Percentiles rank a stretch among this genome's conserved stretches.
phyloP scores from a whole-genome alignment of 2,329 filamentous ascomycete genomes.

The Ophiognomonia clavigignenti-juglandacearum region DNA sequence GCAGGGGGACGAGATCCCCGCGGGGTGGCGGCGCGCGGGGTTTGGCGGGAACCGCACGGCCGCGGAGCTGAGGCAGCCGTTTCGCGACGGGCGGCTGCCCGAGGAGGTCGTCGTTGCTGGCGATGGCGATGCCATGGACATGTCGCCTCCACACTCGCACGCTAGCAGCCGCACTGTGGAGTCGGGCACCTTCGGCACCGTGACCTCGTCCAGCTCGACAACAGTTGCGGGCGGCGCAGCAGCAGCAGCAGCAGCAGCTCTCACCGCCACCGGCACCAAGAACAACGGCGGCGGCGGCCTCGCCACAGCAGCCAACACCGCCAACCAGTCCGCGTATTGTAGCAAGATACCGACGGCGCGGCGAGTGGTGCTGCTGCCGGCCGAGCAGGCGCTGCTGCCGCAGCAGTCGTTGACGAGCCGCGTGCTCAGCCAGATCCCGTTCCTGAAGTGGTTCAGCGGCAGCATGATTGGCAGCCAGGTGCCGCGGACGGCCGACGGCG shows the following conservation, averaged over 20 bases:
- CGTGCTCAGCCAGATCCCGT: constrained; percentile 59
- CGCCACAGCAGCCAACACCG: constrained; percentile 16
- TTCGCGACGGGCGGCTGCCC: constrained; percentile 29
- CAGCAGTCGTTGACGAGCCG: constrained; percentile 62
- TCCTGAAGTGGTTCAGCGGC: constrained; percentile 67
- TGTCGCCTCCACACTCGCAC: constrained; percentile 38
- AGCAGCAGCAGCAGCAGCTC: too few species aligned
- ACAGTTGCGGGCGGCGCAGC: too few species aligned
- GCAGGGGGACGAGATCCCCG: constrained; percentile 19
- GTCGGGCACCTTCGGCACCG: constrained; percentile 45
- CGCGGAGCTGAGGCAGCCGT: constrained; percentile 27
- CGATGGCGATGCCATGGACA: constrained; percentile 33
- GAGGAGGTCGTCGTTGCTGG: constrained; percentile 12
- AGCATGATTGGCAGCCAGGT: constrained; percentile 72
- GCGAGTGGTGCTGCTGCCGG: constrained; percentile 59
- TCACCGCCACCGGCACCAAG: constrained; percentile 25
- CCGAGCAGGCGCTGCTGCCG: constrained; percentile 66
- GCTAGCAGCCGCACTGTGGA: constrained; percentile 54
- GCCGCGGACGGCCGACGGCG: constrained; percentile 66
- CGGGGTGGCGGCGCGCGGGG: constrained; percentile 19
- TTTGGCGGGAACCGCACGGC: constrained; percentile 16
- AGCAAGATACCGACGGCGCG: constrained; percentile 63
- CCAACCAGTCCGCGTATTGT: constrained; percentile 41
- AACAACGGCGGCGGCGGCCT: constrained; percentile 16
- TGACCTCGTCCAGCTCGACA: constrained; percentile 40